Evolutionary conservation across 257 asterid genomes (phyloP).

Genomic region (Solanum chmielewskii): DNA sequence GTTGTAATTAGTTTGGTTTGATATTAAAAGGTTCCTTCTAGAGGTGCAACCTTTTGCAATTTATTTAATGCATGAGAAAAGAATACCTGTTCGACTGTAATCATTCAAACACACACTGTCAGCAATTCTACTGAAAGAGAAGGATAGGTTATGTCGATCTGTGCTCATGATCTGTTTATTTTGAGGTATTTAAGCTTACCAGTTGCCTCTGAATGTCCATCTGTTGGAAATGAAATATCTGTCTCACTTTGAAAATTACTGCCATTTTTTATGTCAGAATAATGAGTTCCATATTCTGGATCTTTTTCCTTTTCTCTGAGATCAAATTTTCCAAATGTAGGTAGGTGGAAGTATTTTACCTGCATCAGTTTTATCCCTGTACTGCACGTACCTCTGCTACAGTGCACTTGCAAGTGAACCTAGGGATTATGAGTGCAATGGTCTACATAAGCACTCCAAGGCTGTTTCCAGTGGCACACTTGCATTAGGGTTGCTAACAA

Average conservation of each 20-base stretch:
- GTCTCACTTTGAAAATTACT: neutral
- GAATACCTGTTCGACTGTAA: neutral
- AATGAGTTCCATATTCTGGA: neutral
- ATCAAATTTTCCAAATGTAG: conserved; percentile 15
- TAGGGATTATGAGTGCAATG: conserved; percentile 85
- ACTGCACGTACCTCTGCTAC: conserved; percentile 94
- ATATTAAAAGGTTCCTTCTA: neutral
- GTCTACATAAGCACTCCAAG: conserved; percentile 84
- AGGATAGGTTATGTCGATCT: neutral
- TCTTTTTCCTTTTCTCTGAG: neutral
- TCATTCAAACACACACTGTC: neutral
- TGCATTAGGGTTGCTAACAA: conserved; percentile 62
- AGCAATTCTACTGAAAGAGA: neutral
- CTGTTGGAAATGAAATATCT: neutral
- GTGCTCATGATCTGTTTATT: neutral
- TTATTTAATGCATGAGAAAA: neutral
- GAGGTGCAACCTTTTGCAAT: neutral
- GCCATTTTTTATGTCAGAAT: neutral
- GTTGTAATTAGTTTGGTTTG: neutral
- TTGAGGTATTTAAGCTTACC: neutral
- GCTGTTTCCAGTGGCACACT: conserved; percentile 78
- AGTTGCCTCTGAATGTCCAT: neutral
- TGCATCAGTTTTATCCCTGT: conserved; percentile 73
- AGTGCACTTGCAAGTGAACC: conserved; percentile 97
- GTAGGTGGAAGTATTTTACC: conserved; percentile 88